Conservation (phyloP, 192 early-diverging fungal species). For the Kappamyces sp. region DNA sequence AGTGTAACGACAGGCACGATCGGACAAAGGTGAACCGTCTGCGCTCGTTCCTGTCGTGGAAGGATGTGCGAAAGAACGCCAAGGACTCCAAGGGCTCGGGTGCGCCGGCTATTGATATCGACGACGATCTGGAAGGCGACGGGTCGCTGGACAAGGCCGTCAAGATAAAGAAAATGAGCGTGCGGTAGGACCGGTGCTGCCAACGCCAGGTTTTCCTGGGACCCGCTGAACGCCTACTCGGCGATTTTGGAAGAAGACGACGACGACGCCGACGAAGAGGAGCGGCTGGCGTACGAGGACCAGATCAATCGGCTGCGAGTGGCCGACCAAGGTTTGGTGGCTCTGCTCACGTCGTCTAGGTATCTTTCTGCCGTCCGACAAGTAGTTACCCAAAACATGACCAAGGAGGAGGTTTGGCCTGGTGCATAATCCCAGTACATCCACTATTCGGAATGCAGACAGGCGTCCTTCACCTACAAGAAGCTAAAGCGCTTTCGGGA, state of each 20-base stretch:
- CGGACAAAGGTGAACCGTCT: constrained; percentile 87
- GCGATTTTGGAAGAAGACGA: constrained; percentile 72
- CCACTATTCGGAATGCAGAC: constrained; percentile 96
- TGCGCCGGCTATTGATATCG: constrained; percentile 52
- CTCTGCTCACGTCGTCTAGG: too few species aligned
- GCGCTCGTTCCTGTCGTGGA: constrained; percentile 87
- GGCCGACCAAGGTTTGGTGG: constrained; percentile 64
- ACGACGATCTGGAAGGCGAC: constrained; percentile 25
- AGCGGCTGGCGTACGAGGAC: constrained; percentile 79
- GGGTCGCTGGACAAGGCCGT: constrained; percentile 21
- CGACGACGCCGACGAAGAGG: constrained; percentile 79
- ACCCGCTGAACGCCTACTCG: constrained; percentile 74
- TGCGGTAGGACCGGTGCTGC: too few species aligned
- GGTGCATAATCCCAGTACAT: constrained; percentile 62
- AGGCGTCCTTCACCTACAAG: constrained; percentile 94
- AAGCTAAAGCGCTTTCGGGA: constrained; percentile 90
- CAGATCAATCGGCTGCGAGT: constrained; percentile 74
- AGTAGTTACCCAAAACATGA: constrained; percentile 80
- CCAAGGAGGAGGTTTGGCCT: constrained; percentile 60
- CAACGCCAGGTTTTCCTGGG: constrained; percentile 88
- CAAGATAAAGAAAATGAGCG: constrained; percentile 48
- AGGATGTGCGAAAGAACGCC: constrained; percentile 89
- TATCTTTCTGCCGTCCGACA: too few species aligned
- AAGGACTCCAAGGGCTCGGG: constrained; percentile 67
- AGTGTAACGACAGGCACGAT: constrained; percentile 53